Conservation (phyloP, 2,329 filamentous ascomycete species). For the Fusarium temperatum region DNA sequence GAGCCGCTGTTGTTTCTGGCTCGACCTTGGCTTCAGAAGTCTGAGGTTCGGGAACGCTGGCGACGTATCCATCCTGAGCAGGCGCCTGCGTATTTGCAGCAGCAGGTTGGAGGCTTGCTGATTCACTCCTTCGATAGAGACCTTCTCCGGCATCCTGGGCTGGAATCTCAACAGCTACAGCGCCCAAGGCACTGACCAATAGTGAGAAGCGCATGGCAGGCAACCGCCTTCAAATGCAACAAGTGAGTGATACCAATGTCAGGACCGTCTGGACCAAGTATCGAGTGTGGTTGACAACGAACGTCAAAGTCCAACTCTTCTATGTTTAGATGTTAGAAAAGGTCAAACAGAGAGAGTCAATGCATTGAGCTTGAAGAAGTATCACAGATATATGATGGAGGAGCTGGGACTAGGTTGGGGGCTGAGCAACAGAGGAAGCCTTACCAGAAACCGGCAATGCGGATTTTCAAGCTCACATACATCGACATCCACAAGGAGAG, state of each 20-base stretch:
- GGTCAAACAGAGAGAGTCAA: not conserved
- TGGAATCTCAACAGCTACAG: constrained; percentile 25
- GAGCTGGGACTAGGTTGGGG: constrained; percentile 23
- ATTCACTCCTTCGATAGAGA: constrained; percentile 17
- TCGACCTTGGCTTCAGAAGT: not conserved
- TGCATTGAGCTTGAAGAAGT: constrained; percentile 6
- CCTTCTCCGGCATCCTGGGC: constrained; percentile 3
- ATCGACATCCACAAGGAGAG: constrained; percentile 18
- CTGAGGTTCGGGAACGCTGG: not conserved
- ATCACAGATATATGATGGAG: constrained; percentile 36
- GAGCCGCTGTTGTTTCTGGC: not conserved
- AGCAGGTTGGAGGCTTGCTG: constrained; percentile 1
- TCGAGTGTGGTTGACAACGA: constrained; percentile 33
- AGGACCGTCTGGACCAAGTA: constrained; percentile 10
- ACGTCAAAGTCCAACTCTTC: constrained; percentile 6
- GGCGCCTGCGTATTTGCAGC: not conserved
- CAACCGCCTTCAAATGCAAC: not conserved
- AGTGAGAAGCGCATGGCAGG: constrained; percentile 37
- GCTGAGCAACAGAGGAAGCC: constrained; percentile 36
- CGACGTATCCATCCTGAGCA: constrained; percentile 13
- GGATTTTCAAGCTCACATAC: constrained; percentile 20
- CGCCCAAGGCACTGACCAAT: constrained; percentile 31
- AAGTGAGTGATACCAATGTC: constrained; percentile 21
- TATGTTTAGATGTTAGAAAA: constrained; percentile 13
- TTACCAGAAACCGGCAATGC: constrained; percentile 25